Base-by-base conservation (phyloP, 2,329 filamentous ascomycete species). In the Chaetomium olivaceum region DNA sequence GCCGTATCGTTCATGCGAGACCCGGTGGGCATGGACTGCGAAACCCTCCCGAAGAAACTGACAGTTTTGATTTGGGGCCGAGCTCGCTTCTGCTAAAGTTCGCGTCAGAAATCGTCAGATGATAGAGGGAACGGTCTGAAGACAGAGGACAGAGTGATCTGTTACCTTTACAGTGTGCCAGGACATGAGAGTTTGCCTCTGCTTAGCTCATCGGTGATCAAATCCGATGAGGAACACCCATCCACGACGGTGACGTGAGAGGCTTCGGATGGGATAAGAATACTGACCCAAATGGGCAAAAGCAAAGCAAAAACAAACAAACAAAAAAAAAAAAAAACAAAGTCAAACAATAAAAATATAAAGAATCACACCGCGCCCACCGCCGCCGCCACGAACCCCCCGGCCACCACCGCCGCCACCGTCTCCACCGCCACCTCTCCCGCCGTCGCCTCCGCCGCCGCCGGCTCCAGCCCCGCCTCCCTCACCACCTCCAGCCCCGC, bases 211-310 rank as follows among this genome's bases (percentile, higher is more conserved):
- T 61, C 50, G 33, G 59, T 31, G 33, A 55, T 33, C 31, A 61
- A 54, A 21, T 61, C 59, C 50, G 33, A 61, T 43, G 50, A 61
- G 59, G 50, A 61, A 62, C 33, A 62, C 36, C 61, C 61, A 62
- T 62, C 60, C 51, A 62, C 36, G 51, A 56, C 51, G 51, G 51
- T 56, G 60, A 62, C 51, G 33, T 62, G 60, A 62, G 51, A 56
- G 50, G 51, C 60, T 39, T 56, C 19, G 36, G 60, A 50, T 48
- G 50, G 60, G 60, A 56, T 62, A 56, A 62, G 60, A 55, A 62
- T 54, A 54, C 19, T 25, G 5, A 8, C 14, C 4, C 36, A 43
- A 43, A 19, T 16, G 33, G 14, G 36, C 3, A 43, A 43, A 43
- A 43, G 14, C 33, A 39, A 8, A 5, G 33, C 33, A 39, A 39